Conservation (phyloP, 768 basidiomycete genomes). For the Collybia sordida region DNA sequence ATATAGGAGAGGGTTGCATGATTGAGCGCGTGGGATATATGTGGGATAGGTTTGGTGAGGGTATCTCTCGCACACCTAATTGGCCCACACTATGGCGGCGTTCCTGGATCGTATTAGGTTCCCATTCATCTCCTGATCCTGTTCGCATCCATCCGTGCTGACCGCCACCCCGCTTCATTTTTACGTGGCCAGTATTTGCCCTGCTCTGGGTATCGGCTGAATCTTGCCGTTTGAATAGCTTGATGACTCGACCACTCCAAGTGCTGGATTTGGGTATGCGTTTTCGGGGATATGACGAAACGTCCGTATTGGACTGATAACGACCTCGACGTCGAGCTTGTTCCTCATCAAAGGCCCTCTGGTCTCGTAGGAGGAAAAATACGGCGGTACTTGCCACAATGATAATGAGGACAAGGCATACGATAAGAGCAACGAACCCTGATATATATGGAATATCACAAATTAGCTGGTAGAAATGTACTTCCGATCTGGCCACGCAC, state of each 20-base stretch:
- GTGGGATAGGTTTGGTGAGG: constrained; percentile 5
- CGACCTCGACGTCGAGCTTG: constrained; percentile 27
- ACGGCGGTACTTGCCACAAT: constrained; percentile 51
- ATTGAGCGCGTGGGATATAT: constrained; percentile 2
- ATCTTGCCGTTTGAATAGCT: constrained; percentile 2
- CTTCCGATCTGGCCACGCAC: constrained; percentile 25
- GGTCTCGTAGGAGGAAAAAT: constrained; percentile 53
- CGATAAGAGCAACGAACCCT: constrained; percentile 65
- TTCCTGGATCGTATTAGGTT: constrained; percentile 21
- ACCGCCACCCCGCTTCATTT: constrained; percentile 18
- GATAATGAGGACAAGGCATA: constrained; percentile 54
- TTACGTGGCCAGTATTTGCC: constrained; percentile 4
- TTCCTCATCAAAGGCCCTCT: constrained; percentile 41
- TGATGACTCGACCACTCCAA: constrained; percentile 5
- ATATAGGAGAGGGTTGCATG: constrained; percentile 14
- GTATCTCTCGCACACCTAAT: constrained; percentile 1
- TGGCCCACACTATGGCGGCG: background rate
- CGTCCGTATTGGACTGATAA: constrained; percentile 5
- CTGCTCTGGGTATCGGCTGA: background rate
- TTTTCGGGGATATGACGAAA: constrained; percentile 11
- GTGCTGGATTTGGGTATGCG: background rate
- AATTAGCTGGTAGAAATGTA: too few species aligned
- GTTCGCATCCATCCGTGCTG: constrained; percentile 53
- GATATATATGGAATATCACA: background rate
- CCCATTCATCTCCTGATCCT: constrained; percentile 49